These are phyloP conservation scores for Cercospora brassicicola DNA, from an alignment of 2,329 filamentous ascomycete genomes.

Conservation along the genomic window DNA sequence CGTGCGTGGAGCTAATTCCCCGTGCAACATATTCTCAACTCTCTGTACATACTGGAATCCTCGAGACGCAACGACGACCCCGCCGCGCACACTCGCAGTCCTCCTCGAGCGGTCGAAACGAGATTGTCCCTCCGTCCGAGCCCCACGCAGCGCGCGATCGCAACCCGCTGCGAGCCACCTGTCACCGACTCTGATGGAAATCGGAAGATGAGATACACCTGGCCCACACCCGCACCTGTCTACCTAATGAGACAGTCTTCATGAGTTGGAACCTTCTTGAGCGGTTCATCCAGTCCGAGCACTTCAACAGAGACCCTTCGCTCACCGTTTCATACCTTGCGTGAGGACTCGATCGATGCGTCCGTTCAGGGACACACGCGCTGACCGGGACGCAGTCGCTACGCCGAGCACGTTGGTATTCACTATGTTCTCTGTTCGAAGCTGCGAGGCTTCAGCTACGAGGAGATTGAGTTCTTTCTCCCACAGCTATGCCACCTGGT, in stretches of 20 bases:
- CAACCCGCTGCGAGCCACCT: constrained; percentile 8
- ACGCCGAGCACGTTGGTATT: constrained; percentile 85
- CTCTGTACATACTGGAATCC: not conserved
- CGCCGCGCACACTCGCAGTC: not conserved
- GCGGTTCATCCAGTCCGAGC: constrained; percentile 88
- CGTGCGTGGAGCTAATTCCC: not conserved
- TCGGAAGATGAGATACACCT: constrained; percentile 17
- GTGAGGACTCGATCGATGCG: constrained; percentile 53
- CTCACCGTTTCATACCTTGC: constrained; percentile 85
- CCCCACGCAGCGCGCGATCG: not conserved
- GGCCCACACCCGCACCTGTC: constrained; percentile 6
- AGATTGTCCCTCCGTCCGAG: not conserved
- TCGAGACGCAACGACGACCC: not conserved
- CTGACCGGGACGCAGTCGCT: constrained; percentile 59
- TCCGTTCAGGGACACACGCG: constrained; percentile 1
- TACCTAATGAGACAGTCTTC: constrained; percentile 30
- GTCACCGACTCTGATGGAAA: constrained; percentile 13
- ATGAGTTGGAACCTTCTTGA: constrained; percentile 79
- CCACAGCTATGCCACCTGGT: constrained; percentile 82
- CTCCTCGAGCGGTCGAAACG: not conserved
- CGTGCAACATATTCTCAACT: not conserved
- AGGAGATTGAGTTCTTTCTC: constrained; percentile 90
- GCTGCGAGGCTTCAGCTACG: constrained; percentile 83
- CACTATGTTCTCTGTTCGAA: constrained; percentile 87
- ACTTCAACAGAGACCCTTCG: constrained; percentile 89